Conservation (phyloP, 176 grass and related monocot genomes). For the Triticum dicoccoides region DNA sequence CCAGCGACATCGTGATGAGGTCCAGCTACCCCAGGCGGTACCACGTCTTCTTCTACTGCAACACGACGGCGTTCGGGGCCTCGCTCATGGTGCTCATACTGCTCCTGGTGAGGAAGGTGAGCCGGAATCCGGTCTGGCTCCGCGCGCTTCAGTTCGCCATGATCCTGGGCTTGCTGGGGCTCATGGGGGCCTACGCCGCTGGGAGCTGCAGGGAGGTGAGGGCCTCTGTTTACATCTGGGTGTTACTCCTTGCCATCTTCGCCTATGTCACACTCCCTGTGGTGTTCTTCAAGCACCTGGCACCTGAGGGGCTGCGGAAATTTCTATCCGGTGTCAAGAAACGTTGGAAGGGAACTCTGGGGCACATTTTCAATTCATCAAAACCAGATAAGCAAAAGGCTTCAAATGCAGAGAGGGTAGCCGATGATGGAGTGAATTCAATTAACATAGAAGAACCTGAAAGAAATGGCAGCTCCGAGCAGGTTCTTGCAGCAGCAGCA, state of each 20-base stretch:
- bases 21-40: constrained; percentile 32
- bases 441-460: not conserved
- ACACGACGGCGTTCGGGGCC: constrained; percentile 38
- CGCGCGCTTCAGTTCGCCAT: constrained; percentile 37
- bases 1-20: constrained; percentile 34
- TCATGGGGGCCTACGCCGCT: constrained; percentile 52
- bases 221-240: constrained; percentile 48
- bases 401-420: not conserved
- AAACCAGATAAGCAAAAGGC: not conserved
- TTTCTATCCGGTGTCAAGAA: not conserved
- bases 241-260: constrained; percentile 38
- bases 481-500: constrained; percentile 29
- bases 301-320: not conserved
- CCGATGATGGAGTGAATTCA: not conserved
- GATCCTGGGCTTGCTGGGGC: constrained; percentile 37
- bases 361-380: not conserved
- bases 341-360: not conserved
- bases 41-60: constrained; percentile 49
- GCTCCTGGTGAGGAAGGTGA: constrained; percentile 28
- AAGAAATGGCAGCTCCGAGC: not conserved
- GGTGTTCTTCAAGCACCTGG: constrained; percentile 32
- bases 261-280: constrained; percentile 47
- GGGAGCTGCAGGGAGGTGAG: constrained; percentile 50
- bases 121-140: constrained; percentile 33
- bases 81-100: constrained; percentile 41